Base-by-base conservation (phyloP, 2,329 filamentous ascomycete species). In the Trichoderma lentiforme region DNA sequence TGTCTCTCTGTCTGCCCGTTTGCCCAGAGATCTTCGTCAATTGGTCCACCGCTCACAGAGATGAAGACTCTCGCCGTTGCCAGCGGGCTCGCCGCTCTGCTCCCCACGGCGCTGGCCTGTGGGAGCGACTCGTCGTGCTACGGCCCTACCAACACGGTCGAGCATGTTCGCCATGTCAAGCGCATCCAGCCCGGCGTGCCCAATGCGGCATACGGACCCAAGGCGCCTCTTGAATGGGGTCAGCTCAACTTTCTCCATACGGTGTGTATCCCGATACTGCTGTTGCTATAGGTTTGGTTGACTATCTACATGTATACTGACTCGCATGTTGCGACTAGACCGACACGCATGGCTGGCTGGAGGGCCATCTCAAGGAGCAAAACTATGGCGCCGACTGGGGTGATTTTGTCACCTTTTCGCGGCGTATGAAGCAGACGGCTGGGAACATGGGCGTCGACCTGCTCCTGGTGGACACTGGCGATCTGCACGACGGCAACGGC, bases 321-420 rank as follows among this genome's bases (percentile, higher is more conserved):
- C 7, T 30, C 12, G 26, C 24, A 24, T 24, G 21, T 53, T 24
- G 21, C 11, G 7, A 11, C n/a, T 21, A 82, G 82, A 89, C 87
- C 3, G 88, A 90, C 73, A 89, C 87, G 0, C 88, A 90, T 76
- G 87, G 87, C 24, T 89, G 88, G 88, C 82, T 90, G 21, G 86
- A 88, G 75, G 87, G 87, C 4, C 87, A 90, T 76, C 78, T 90
- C 73, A 89, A 90, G 75, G 87, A 91, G 79, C 82, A 84, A 75
- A 90, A 89, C 76, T 91, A 90, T 73, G 88, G 89, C 53, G 89
- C 88, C 2, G 89, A 91, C 76, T 91, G 89, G 88, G 89, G 89
- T 28, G 89, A 91, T 77, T 90, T 87, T 78, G 87, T 88, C 56
- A 86, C 86, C 70, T 91, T 91, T 76, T 84, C 86, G 14, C 84